These are phyloP conservation scores for Sarocladium oryzae DNA, from an alignment of 2,329 filamentous ascomycete species.

Conservation along the genomic window DNA sequence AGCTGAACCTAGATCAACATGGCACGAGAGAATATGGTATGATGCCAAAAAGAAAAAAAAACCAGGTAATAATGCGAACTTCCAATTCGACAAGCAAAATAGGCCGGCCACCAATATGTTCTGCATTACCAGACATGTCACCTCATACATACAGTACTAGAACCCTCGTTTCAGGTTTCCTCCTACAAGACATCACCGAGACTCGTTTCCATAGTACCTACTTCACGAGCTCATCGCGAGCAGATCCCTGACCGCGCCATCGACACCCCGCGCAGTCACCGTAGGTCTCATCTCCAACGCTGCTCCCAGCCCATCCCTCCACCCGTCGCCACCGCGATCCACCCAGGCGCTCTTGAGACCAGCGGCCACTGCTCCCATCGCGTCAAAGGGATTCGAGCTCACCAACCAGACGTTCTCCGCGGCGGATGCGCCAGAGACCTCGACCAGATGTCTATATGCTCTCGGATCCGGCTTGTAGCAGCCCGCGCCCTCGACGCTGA, in stretches of 20 bases:
- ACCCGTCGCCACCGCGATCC: conserved; percentile 55
- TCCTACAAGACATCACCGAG: too few species aligned
- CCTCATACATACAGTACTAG: neutral
- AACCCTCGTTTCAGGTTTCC: neutral
- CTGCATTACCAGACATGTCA: too few species aligned
- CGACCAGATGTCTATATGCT: conserved; percentile 54
- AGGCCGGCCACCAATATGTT: too few species aligned
- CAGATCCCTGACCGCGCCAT: conserved; percentile 44
- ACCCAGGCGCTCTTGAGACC: conserved; percentile 63
- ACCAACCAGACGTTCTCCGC: conserved; percentile 58
- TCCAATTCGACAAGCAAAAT: too few species aligned
- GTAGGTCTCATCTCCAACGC: conserved; percentile 41
- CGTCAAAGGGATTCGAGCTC: conserved; percentile 67
- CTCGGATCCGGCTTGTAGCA: conserved; percentile 60
- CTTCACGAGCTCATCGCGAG: conserved; percentile 2
- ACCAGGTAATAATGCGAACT: too few species aligned
- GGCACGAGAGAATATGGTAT: too few species aligned
- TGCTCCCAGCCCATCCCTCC: conserved; percentile 57
- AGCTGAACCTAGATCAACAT: too few species aligned
- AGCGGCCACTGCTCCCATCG: conserved; percentile 54
- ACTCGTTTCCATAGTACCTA: too few species aligned
- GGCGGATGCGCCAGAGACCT: conserved; percentile 36
- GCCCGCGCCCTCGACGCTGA: conserved; percentile 51
- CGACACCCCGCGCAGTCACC: conserved; percentile 46
- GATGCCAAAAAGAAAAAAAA: too few species aligned